Percentiles rank a stretch among this genome's conserved stretches.
Conservation (phyloP, 768 basidiomycete species). For the Rhizopogon vesiculosus region DNA sequence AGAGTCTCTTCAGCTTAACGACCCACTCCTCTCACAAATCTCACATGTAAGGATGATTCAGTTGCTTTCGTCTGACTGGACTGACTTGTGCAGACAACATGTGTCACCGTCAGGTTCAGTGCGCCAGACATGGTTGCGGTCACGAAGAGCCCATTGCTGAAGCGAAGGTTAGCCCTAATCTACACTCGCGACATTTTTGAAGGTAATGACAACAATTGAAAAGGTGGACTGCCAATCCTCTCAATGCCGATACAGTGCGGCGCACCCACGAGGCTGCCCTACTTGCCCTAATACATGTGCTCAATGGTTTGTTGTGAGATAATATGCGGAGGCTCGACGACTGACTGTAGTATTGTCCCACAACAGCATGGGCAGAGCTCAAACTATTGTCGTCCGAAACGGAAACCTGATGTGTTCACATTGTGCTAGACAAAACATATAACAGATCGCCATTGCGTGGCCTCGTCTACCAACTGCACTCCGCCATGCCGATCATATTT, state of each 20-base stretch:
- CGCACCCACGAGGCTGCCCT: slow-evolving; percentile 29
- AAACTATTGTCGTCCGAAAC: slow-evolving; percentile 13
- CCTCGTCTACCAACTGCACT: background rate
- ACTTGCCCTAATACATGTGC: slow-evolving; percentile 34
- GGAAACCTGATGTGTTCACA: slow-evolving; percentile 15
- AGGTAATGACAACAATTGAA: background rate
- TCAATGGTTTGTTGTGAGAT: slow-evolving; percentile 30
- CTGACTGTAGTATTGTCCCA: slow-evolving; percentile 10
- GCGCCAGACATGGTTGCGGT: slow-evolving; percentile 33
- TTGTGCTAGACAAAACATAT: slow-evolving; percentile 13
- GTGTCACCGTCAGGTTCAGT: slow-evolving; percentile 40
- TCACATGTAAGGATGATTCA: background rate
- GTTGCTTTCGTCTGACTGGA: background rate
- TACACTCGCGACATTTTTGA: background rate
- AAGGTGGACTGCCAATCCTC: slow-evolving; percentile 39
- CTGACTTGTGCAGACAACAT: slow-evolving; percentile 19
- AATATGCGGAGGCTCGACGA: background rate
- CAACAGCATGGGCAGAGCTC: slow-evolving; percentile 19
- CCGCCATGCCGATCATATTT: slow-evolving; percentile 15
- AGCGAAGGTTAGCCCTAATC: slow-evolving; percentile 21
- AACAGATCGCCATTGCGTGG: background rate
- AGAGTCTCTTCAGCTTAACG: background rate
- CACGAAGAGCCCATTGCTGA: slow-evolving; percentile 29
- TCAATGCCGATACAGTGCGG: slow-evolving; percentile 39
- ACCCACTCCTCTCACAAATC: background rate